Percentiles rank a stretch among this genome's conserved stretches.
Evolutionary conservation across 495 filamentous ascomycete species (phyloP).

Genomic region (Hypoxylon fuscum): DNA sequence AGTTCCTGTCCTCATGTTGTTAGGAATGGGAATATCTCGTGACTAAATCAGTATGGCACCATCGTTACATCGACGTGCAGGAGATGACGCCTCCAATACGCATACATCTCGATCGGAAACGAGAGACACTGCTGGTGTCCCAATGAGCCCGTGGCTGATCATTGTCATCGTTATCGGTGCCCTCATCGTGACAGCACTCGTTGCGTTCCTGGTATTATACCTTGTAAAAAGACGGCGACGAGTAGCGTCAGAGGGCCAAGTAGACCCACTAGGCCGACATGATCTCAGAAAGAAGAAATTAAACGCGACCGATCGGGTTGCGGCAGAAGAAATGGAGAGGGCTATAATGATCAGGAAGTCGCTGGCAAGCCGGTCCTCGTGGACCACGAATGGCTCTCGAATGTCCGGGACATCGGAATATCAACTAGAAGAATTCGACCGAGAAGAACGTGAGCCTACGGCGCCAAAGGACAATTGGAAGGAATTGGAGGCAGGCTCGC

Average conservation of each 20-base stretch:
- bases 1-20: conserved; percentile 1
- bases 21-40: background rate
- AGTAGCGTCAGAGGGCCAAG: conserved; percentile 16
- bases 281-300: conserved; percentile 40
- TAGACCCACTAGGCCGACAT: conserved; percentile 29
- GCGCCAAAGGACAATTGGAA: conserved; percentile 40
- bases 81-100: conserved; percentile 14
- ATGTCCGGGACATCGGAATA: background rate
- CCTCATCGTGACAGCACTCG: conserved; percentile 33
- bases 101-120: conserved; percentile 6
- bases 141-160: conserved; percentile 46
- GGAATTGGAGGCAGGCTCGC: conserved; percentile 44
- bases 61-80: conserved; percentile 13
- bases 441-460: conserved; percentile 25
- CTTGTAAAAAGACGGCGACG: conserved; percentile 38
- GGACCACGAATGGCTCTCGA: conserved; percentile 6
- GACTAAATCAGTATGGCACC: conserved; percentile 27
- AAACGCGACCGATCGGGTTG: conserved; percentile 36
- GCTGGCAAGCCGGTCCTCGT: conserved; percentile 48
- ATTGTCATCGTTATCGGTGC: conserved; percentile 40
- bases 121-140: background rate
- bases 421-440: conserved; percentile 10
- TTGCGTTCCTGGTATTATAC: conserved; percentile 38
- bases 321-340: conserved; percentile 51
- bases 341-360: conserved; percentile 59